These are phyloP conservation scores for Eucalyptus dawsonii DNA, from an alignment of 345 rosid genomes.

Conservation along the genomic window DNA sequence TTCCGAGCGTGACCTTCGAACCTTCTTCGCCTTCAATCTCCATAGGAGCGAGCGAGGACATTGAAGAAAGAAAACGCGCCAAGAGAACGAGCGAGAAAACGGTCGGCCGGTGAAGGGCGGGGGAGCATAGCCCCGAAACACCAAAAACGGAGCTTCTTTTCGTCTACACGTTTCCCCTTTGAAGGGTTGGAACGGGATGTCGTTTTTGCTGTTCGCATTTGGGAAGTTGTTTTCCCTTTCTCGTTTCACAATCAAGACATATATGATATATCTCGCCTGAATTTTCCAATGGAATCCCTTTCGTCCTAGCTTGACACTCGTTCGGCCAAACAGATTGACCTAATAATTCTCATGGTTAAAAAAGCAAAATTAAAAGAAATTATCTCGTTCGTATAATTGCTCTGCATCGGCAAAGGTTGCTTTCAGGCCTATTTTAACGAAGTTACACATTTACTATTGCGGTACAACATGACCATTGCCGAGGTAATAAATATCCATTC, in stretches of 20 bases:
- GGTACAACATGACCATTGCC: neutral
- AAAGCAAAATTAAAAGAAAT: neutral
- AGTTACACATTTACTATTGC: neutral
- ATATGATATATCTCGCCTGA: neutral
- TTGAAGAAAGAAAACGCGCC: neutral
- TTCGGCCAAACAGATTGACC: neutral
- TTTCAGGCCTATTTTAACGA: neutral
- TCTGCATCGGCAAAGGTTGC: neutral
- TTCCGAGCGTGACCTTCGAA: slow-evolving; percentile 14
- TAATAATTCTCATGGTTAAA: neutral
- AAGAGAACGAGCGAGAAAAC: neutral
- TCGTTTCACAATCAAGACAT: neutral
- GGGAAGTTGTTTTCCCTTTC: neutral
- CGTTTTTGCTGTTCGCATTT: neutral
- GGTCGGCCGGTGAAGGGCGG: neutral
- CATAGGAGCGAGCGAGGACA: slow-evolving; percentile 8
- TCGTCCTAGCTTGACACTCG: neutral
- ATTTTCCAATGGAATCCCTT: neutral
- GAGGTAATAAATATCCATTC: neutral
- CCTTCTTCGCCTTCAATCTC: slow-evolving; percentile 71
- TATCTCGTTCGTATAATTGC: neutral
- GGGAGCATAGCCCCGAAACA: neutral
- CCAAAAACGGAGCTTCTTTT: neutral
- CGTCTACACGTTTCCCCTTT: neutral
- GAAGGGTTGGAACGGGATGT: neutral